Evolutionary conservation across 2,329 filamentous ascomycete genomes (phyloP), one percentile per base, ranked within the genome.

Genomic region (Parastagonospora nodorum): DNA sequence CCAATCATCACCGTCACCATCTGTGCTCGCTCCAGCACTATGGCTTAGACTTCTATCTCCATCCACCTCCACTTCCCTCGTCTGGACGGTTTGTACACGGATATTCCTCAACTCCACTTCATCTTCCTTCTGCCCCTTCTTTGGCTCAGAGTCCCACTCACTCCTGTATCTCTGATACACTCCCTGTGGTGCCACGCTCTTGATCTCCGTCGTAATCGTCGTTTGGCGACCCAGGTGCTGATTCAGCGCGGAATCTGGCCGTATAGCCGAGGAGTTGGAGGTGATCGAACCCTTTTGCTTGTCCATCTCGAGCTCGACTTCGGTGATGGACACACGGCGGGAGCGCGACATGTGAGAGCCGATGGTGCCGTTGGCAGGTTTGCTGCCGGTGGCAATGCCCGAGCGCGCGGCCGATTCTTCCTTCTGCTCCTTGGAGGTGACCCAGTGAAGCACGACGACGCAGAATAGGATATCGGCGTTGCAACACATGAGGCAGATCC

Each of bases 401-500:
- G 49, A 45, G 8, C 30, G 14, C 10, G 33, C 36, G 8, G 42
- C 42, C 0, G 15, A 6, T 37, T 44, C 32, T 16, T 38, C 12
- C 1, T 28, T 43, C 40, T 55, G 48, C 45, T 54, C 55, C 5
- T 59, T 73, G 11, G 71, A 72, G 4, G 77, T 78, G 36, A 85
- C 79, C 84, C 84, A 87, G 57, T 86, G 84, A 36, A 87, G 78
- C n/a, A 87, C 80, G 3, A 84, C 60, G 16, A 82, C 81, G 11
- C 80, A 84, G 68, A 86, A 85, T 28, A 86, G 76, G 11, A 86
- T 82, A 63, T 88, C 85, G 54, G 79, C 77, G 61, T 87, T 87
- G 63, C 85, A 88, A 61, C 83, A 84, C 74, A 86, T 84, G 4
- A 88, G 76, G 57, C 84, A 88, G 2, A 88, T 78, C 84, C 84